A percentile compares a stretch with the other conserved stretches of the same genome.
Evolutionary conservation across 768 basidiomycete species (phyloP).

Genomic region (Podaxis mareebaensis): DNA sequence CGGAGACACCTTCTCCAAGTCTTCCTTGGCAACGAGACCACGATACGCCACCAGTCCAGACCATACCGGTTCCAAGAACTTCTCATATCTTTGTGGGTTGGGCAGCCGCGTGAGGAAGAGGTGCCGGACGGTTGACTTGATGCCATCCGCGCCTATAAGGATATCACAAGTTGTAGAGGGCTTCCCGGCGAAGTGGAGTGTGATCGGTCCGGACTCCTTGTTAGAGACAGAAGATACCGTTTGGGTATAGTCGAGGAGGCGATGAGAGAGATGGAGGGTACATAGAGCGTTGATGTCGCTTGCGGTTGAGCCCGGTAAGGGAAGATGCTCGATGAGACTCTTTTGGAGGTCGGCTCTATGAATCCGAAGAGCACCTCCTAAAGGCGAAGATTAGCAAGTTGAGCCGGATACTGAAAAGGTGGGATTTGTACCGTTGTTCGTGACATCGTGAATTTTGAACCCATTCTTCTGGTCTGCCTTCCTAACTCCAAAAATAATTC

Average conservation of each 20-base stretch:
- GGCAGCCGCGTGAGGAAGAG: conserved; percentile 14
- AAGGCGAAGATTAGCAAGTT: not conserved
- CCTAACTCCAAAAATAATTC: conserved; percentile 21
- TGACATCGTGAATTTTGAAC: conserved; percentile 26
- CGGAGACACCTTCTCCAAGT: conserved; percentile 26
- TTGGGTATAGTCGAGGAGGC: conserved; percentile 35
- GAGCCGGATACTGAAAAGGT: not conserved
- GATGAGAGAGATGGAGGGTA: conserved; percentile 36
- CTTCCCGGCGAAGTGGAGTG: conserved; percentile 26
- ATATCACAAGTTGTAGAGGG: conserved; percentile 32
- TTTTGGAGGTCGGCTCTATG: conserved; percentile 50
- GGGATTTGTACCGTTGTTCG: conserved; percentile 23
- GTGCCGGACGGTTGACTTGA: conserved; percentile 28
- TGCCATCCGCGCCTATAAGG: conserved; percentile 42
- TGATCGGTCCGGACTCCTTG: conserved; percentile 6
- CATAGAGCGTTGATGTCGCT: not conserved
- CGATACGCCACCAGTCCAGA: conserved; percentile 37
- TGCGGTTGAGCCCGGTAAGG: conserved; percentile 11
- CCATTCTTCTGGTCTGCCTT: conserved; percentile 36
- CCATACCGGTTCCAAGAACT: conserved; percentile 32
- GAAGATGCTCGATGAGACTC: conserved; percentile 39
- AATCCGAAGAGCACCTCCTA: conserved; percentile 27
- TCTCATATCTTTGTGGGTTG: not conserved
- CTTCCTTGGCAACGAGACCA: conserved; percentile 28
- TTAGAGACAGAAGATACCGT: conserved; percentile 16